Percentiles rank a stretch among this genome's conserved stretches.
Conservation (phyloP, 2,329 filamentous ascomycete species). For the Pseudogymnoascus destructans region DNA sequence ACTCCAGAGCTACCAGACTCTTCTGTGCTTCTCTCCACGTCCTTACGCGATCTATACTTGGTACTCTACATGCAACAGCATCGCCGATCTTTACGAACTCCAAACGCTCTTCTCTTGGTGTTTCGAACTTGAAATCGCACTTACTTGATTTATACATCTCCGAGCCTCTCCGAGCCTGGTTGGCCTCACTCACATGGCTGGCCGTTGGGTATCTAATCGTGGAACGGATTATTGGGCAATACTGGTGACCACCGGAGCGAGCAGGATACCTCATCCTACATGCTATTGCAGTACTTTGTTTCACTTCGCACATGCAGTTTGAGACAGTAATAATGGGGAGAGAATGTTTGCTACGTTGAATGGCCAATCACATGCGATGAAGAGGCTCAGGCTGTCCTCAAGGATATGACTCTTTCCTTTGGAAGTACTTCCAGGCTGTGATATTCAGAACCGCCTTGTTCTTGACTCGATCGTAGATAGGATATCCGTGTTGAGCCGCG, state of each 20-base stretch:
- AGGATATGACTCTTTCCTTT: slow-evolving; percentile 1
- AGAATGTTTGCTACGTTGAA: slow-evolving; percentile 4
- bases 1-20: slow-evolving; percentile 3
- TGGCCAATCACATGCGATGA: not conserved
- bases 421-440: slow-evolving; percentile 1
- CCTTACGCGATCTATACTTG: slow-evolving; percentile 5
- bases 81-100: slow-evolving; percentile 3
- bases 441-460: not conserved
- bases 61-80: not conserved
- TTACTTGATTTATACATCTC: slow-evolving; percentile 6
- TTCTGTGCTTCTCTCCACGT: slow-evolving; percentile 3
- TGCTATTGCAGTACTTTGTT: not conserved
- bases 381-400: not conserved
- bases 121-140: slow-evolving; percentile 6
- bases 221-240: not conserved
- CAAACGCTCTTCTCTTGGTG: not conserved
- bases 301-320: slow-evolving; percentile 2
- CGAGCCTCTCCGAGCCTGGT: not conserved
- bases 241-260: not conserved
- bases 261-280: not conserved
- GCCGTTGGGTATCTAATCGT: slow-evolving; percentile 2
- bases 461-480: not conserved
- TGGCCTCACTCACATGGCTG: slow-evolving; percentile 4
- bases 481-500: too few species aligned
- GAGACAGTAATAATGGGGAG: slow-evolving; percentile 4